Conservation (phyloP, 2,329 filamentous ascomycete genomes). For the Endocalyx cinctus region DNA sequence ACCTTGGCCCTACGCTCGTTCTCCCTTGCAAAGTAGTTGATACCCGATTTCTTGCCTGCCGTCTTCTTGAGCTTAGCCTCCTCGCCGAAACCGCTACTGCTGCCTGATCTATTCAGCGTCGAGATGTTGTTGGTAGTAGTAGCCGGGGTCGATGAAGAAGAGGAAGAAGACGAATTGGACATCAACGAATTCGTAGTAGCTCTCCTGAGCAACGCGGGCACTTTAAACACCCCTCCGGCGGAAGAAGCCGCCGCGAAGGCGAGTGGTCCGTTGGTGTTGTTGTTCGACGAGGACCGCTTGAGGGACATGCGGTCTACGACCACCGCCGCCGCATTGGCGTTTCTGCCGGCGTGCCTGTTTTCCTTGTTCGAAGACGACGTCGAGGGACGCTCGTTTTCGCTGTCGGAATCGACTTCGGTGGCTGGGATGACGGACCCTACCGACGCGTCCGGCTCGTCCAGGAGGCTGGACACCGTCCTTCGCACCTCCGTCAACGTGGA, state of each 20-base stretch:
- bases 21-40: conserved; percentile 57
- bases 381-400: conserved; percentile 38
- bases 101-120: conserved; percentile 12
- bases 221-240: conserved; percentile 50
- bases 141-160: conserved; percentile 5
- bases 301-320: conserved; percentile 72
- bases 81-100: conserved; percentile 43
- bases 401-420: conserved; percentile 46
- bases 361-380: conserved; percentile 41
- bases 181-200: conserved; percentile 64
- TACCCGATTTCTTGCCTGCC: conserved; percentile 55
- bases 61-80: conserved; percentile 55
- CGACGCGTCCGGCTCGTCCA: conserved; percentile 60
- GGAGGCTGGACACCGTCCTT: conserved; percentile 75
- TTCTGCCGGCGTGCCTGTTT: conserved; percentile 32
- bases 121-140: conserved; percentile 3
- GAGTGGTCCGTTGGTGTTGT: conserved; percentile 17
- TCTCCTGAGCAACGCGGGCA: conserved; percentile 66
- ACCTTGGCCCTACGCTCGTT: conserved; percentile 52
- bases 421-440: conserved; percentile 43
- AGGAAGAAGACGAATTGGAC: conserved; percentile 24
- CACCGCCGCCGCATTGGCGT: conserved; percentile 27
- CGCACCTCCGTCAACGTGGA: conserved; percentile 75
- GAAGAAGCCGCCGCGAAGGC: conserved; percentile 34
- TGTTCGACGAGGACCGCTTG: conserved; percentile 44